Evolutionary conservation across 1,139 yeast species (phyloP), one percentile per base, ranked within the genome.

Genomic region (Lodderomyces oxycetoniae): DNA sequence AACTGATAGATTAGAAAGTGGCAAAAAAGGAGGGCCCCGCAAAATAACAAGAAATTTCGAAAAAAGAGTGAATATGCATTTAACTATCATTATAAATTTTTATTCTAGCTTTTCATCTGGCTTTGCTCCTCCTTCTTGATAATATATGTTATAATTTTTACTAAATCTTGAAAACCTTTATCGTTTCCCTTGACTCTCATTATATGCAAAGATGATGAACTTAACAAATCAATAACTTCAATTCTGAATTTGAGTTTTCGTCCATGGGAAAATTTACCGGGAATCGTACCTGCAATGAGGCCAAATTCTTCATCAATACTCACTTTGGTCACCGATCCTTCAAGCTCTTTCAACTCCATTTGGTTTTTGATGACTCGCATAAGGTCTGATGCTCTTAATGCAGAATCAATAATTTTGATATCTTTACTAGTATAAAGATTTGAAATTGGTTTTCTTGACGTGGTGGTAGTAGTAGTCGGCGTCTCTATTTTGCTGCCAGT

Each of bases 101-200:
- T 19, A 17, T 38, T 42, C 46, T n/a, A n/a, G n/a, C n/a, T n/a
- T n/a, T n/a, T n/a, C n/a, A n/a, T n/a, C n/a, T n/a, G n/a, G n/a
- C n/a, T n/a, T 32, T 53, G 51, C 39, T 65, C 71, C 39, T 64
- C 69, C 36, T 61, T 59, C 38, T 55, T 55, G 22, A 67, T 55
- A 17, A 67, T 58, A 39, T 53, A 65, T 11, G 56, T 44, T 16
- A 67, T 71, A 45, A 79, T 81, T 20, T 61, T 61, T 12, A 68
- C 65, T 44, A 82, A 62, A 49, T 74, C 77, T 31, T 57, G 64
- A 53, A 81, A 78, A 13, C 83, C 76, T 53, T 73, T 77, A n/a
- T 67, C 62, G n/a, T 83, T 75, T n/a, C 91, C 91, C 45, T 74
- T 76, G 26, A 70, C 59, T 53, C 76, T 77, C 30, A 66, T 67